Evolutionary conservation across 768 basidiomycete genomes (phyloP), one percentile per base, ranked within the genome.

Genomic region (Pisolithus sp.): DNA sequence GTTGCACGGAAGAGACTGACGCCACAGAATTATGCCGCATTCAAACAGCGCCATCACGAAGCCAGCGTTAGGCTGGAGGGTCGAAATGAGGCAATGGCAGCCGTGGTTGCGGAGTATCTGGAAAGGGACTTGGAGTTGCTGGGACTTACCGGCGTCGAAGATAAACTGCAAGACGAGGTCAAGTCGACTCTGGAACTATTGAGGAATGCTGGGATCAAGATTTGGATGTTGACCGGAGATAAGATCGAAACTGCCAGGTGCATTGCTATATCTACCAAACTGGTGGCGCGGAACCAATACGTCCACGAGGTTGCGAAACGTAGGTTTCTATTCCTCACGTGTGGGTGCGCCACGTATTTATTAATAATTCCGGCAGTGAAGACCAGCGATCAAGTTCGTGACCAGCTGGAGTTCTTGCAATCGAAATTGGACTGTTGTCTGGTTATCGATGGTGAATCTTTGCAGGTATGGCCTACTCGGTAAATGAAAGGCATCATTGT

Each of bases 181-280:
- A 93, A 89, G 67, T 81, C 85, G 42, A 96, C 96, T 2, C 71
- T 99, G 52, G 96, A 98, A 70, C 64, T 98, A 48, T 68, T 99
- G 56, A 74, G 94, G 58, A 98, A 98, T 65, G 96, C 95, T 0
- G 95, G 95, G 4, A 84, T 99, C 70, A 96, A 90, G 77, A 98
- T 99, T 53, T 99, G 96, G 96, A 98, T 98, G 96, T 75, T 98
- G 60, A 99, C 96, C 0, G 95, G 96, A 1, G 96, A 99, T 70
- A 99, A 98, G 74, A 92, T 98, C 46, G 96, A 99, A 74, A 99
- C 96, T 3, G 96, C 96, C 5, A 86, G 94, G 36, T 95, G 93
- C 68, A 99, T 99, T 62, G 94, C 95, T 5, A 93, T 98, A 56
- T 96, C 93, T 36, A 96, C 91, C 7, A 98, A 98, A 66, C 73